phyloP scores from a whole-genome alignment of 2,329 filamentous ascomycete species.

The Coniosporium tulheliwenetii region DNA sequence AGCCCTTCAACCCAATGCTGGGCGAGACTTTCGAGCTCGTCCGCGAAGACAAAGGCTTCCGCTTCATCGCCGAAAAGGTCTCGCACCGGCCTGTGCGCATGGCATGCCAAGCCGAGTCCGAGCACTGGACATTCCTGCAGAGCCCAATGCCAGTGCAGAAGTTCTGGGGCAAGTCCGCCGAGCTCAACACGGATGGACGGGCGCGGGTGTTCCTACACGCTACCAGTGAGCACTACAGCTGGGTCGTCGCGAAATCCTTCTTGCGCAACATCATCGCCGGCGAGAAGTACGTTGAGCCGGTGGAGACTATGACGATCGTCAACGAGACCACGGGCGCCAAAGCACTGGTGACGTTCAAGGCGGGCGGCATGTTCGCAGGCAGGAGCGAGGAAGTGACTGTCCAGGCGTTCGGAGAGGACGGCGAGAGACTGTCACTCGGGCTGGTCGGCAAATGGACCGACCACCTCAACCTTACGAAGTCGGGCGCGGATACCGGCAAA shows the following conservation, averaged over 20 bases:
- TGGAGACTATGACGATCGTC: constrained; percentile 71
- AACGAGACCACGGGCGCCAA: constrained; percentile 76
- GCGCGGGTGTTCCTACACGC: constrained; percentile 52
- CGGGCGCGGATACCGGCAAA: constrained; percentile 42
- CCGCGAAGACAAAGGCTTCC: constrained; percentile 71
- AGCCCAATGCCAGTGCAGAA: constrained; percentile 83
- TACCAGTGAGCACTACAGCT: constrained; percentile 61
- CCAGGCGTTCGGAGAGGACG: constrained; percentile 53
- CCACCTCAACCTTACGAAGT: constrained; percentile 49
- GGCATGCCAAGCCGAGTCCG: constrained; percentile 81
- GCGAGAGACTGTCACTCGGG: constrained; percentile 48
- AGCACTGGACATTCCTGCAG: constrained; percentile 74
- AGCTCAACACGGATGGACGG: constrained; percentile 84
- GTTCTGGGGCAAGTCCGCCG: constrained; percentile 95
- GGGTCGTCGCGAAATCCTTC: constrained; percentile 78
- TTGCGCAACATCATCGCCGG: constrained; percentile 92
- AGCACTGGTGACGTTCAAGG: constrained; percentile 78
- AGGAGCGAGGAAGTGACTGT: constrained; percentile 79
- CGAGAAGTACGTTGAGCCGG: constrained; percentile 94
- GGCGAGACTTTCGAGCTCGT: constrained; percentile 93
- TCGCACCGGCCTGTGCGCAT: constrained; percentile 82
- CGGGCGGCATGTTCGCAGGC: constrained; percentile 93
- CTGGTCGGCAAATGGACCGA: constrained; percentile 76
- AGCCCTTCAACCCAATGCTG: constrained; percentile 93
- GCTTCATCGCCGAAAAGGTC: constrained; percentile 91